Percentiles rank a stretch among this genome's conserved stretches.
Conservation (phyloP, 495 filamentous ascomycete genomes). For the Aspergillus coremiiformis region DNA sequence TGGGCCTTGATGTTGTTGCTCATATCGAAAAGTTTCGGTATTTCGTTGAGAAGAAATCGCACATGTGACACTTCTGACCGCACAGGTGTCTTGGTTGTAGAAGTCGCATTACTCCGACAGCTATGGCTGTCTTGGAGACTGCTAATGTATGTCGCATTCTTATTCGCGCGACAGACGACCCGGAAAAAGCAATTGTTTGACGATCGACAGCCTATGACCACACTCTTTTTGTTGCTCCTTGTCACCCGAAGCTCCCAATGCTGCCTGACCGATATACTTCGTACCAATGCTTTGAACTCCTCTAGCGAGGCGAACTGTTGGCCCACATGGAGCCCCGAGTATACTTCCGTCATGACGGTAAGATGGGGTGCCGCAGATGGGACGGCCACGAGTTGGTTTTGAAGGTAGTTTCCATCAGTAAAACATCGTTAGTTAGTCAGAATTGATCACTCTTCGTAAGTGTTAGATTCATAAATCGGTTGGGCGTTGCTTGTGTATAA, state of each 20-base stretch:
- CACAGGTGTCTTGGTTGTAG: constrained; percentile 31
- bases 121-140: constrained; percentile 41
- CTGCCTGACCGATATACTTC: constrained; percentile 40
- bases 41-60: constrained; percentile 37
- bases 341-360: constrained; percentile 36
- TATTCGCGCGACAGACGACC: constrained; percentile 42
- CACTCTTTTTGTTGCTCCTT: constrained; percentile 43
- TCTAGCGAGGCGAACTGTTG: constrained; percentile 39
- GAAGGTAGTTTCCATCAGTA: constrained; percentile 16
- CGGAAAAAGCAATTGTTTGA: constrained; percentile 39
- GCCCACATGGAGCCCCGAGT: constrained; percentile 40
- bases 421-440: constrained; percentile 5
- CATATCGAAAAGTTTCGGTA: constrained; percentile 43
- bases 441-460: background rate
- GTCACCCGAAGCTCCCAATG: constrained; percentile 43
- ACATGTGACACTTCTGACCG: constrained; percentile 45
- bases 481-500: background rate
- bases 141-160: constrained; percentile 42
- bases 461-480: background rate
- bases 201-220: constrained; percentile 40
- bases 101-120: constrained; percentile 30
- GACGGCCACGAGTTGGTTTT: constrained; percentile 14
- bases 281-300: constrained; percentile 37
- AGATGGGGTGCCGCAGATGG: constrained; percentile 6
- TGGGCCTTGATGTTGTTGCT: constrained; percentile 32